Conservation (phyloP, 495 filamentous ascomycete genomes). For the Xylaria curta region DNA sequence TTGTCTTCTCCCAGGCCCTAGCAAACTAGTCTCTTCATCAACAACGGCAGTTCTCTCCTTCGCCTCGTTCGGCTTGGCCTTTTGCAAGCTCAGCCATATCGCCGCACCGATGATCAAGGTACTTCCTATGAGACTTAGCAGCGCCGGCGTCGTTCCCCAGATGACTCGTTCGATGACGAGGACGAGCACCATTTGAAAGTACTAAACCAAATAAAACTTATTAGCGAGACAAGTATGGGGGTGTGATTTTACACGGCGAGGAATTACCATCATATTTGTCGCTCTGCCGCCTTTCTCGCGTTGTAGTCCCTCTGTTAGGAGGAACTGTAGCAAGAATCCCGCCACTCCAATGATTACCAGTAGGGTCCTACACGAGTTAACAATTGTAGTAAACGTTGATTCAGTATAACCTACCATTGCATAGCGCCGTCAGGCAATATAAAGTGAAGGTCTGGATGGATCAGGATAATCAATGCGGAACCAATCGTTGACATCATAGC, state of each 20-base stretch:
- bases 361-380: conserved; percentile 43
- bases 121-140: conserved; percentile 68
- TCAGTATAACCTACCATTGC: conserved; percentile 62
- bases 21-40: conserved; percentile 46
- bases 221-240: conserved; percentile 5
- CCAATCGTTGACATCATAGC: conserved; percentile 68
- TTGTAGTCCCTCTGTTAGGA: conserved; percentile 76
- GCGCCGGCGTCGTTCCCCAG: conserved; percentile 71
- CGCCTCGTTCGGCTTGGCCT: conserved; percentile 31
- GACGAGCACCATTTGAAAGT: conserved; percentile 84
- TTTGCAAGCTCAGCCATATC: conserved; percentile 70
- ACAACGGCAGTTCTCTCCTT: conserved; percentile 25
- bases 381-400: not conserved
- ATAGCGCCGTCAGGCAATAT: conserved; percentile 61
- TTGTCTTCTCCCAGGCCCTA: conserved; percentile 27
- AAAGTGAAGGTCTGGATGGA: conserved; percentile 59
- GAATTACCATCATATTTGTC: conserved; percentile 70
- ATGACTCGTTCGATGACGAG: conserved; percentile 74
- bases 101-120: conserved; percentile 74
- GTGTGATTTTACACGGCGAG: not conserved
- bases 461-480: conserved; percentile 43
- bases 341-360: conserved; percentile 70
- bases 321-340: conserved; percentile 80
- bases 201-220: conserved; percentile 38
- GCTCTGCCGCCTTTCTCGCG: conserved; percentile 70